These are phyloP conservation scores for Sideroxylon spinosum DNA, from an alignment of 179 eudicot species.

Conservation along the genomic window DNA sequence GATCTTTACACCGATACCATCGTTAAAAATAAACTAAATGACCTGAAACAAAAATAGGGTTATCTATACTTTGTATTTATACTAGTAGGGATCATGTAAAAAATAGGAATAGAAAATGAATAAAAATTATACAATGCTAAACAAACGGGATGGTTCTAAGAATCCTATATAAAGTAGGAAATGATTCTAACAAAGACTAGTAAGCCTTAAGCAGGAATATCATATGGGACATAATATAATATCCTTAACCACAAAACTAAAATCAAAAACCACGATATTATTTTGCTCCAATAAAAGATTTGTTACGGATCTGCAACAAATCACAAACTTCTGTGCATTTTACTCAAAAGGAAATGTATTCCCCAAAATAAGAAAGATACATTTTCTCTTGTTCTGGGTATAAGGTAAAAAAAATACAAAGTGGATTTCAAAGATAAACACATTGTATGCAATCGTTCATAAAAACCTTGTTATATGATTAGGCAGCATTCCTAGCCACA, in stretches of 20 bases:
- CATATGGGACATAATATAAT: background rate
- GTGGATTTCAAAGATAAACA: background rate
- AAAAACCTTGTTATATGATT: background rate
- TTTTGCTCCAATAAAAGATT: background rate
- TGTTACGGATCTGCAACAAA: background rate
- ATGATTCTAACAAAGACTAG: background rate
- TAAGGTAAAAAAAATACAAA: background rate
- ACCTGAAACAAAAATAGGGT: no score
- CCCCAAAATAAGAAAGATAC: background rate
- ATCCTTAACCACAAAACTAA: background rate
- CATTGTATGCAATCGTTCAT: background rate
- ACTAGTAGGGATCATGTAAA: no score
- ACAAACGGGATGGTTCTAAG: no score
- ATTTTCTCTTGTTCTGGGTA: background rate
- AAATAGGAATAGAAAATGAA: no score
- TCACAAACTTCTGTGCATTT: background rate
- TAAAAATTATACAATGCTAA: no score
- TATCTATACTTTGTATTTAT: no score
- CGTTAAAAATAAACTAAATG: no score
- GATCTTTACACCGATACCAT: no score
- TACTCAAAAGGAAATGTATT: background rate
- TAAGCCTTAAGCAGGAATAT: slow-evolving; percentile 6
- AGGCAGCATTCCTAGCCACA: background rate
- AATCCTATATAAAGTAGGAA: no score
- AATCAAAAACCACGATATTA: background rate